Evolutionary conservation across 768 basidiomycete genomes (phyloP).

Genomic region (Suillus tomentosus): DNA sequence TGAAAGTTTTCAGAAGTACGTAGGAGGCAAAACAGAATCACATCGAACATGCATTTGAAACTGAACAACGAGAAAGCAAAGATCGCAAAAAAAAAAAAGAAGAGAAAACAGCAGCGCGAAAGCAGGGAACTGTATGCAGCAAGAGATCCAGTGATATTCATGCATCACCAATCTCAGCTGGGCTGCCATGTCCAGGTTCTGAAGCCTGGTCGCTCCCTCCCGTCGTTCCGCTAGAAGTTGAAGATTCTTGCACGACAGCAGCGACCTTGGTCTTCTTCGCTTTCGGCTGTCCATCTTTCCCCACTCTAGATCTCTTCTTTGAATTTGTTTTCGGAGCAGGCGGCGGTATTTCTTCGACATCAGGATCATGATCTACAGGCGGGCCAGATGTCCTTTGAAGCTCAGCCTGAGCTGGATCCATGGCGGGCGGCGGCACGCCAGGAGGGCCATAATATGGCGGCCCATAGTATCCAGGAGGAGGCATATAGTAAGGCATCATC

Average conservation of each 20-base stretch:
- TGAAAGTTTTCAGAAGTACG: constrained; percentile 21
- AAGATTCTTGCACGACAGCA: constrained; percentile 16
- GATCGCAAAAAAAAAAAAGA: constrained; percentile 1
- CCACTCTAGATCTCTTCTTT: constrained; percentile 32
- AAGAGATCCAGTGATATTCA: constrained; percentile 15
- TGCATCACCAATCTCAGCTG: constrained; percentile 28
- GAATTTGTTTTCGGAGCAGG: constrained; percentile 22
- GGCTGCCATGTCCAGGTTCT: constrained; percentile 26
- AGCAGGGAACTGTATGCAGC: constrained; percentile 9
- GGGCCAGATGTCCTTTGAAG: constrained; percentile 24
- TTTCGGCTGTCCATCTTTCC: constrained; percentile 33
- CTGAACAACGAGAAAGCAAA: constrained; percentile 12
- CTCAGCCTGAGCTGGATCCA: constrained; percentile 29
- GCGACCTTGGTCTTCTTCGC: constrained; percentile 35
- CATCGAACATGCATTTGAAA: constrained; percentile 20
- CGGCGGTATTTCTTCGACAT: constrained; percentile 18
- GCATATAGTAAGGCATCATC: constrained; percentile 39
- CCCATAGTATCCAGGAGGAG: constrained; percentile 42
- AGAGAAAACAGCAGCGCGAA: constrained; percentile 11
- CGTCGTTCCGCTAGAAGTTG: constrained; percentile 26
- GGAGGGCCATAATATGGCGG: constrained; percentile 33
- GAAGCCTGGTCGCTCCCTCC: constrained; percentile 31
- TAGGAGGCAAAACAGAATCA: constrained; percentile 28
- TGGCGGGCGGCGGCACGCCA: constrained; percentile 34
- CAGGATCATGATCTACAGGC: constrained; percentile 14